A percentile compares a stretch with the other conserved stretches of the same genome.
phyloP scores from a whole-genome alignment of 2,329 filamentous ascomycete genomes.

The Cercospora sp. region DNA sequence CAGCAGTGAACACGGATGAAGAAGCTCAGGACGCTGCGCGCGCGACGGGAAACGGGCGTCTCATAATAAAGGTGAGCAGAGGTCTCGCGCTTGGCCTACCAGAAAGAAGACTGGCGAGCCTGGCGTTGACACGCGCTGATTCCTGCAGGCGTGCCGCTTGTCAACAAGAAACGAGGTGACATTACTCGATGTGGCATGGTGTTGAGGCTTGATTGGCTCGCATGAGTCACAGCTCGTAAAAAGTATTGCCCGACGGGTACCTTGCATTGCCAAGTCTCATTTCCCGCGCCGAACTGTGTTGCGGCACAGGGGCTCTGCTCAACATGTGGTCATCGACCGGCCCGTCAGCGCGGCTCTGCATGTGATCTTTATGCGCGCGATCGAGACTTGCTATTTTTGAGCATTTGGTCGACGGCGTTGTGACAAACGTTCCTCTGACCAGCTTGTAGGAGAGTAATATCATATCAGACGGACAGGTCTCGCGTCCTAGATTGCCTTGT shows the following conservation, averaged over 20 bases:
- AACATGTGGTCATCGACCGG: slow-evolving; percentile 1
- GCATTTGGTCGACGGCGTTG: neutral
- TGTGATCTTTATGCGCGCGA: neutral
- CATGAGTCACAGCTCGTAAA: slow-evolving; percentile 9
- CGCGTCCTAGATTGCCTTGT: neutral
- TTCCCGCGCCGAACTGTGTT: slow-evolving; percentile 6
- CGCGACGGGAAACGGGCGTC: neutral
- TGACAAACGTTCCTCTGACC: neutral
- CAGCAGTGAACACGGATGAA: neutral
- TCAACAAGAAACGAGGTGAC: slow-evolving; percentile 12
- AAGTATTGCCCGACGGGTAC: slow-evolving; percentile 11
- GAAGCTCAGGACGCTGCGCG: neutral
- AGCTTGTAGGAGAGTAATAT: neutral
- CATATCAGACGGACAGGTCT: neutral
- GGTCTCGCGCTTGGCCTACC: neutral
- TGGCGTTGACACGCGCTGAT: slow-evolving; percentile 1
- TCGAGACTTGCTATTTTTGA: slow-evolving; percentile 1
- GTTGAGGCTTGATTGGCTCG: slow-evolving; percentile 6
- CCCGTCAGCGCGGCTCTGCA: neutral
- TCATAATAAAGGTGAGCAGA: neutral
- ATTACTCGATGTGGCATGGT: slow-evolving; percentile 13
- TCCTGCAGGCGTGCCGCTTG: neutral
- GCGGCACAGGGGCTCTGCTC: neutral
- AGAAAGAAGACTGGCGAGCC: neutral
- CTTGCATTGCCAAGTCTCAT: slow-evolving; percentile 18